Conservation (phyloP, 768 basidiomycete genomes). For the Podaxis sp. region DNA sequence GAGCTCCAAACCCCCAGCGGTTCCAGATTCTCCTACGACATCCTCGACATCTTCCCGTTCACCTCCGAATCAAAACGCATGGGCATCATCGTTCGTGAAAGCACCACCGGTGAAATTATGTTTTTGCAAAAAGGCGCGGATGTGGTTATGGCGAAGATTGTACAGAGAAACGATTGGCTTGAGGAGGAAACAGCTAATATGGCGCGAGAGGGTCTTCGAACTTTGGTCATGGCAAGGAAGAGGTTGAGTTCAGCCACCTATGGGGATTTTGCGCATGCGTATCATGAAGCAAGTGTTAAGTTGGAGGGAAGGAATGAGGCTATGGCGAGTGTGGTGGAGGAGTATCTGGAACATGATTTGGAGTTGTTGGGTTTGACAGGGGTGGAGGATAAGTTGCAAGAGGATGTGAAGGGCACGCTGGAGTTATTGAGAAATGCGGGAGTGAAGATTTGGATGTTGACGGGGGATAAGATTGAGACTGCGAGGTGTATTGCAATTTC, state of each 20-base stretch:
- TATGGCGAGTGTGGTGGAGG: slow-evolving; percentile 67
- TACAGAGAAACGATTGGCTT: slow-evolving; percentile 96
- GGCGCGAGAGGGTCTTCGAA: slow-evolving; percentile 94
- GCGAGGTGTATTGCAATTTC: slow-evolving; percentile 98
- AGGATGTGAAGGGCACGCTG: slow-evolving; percentile 91
- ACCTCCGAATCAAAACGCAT: slow-evolving; percentile 98
- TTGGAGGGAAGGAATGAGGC: slow-evolving; percentile 80
- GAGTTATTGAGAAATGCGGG: slow-evolving; percentile 94
- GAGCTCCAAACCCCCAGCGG: slow-evolving; percentile 74
- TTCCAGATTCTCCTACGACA: slow-evolving; percentile 63
- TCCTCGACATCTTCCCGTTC: slow-evolving; percentile 96
- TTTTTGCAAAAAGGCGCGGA: slow-evolving; percentile 98
- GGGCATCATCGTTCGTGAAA: slow-evolving; percentile 93
- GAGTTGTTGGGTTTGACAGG: slow-evolving; percentile 93
- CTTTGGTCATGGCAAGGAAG: slow-evolving; percentile 89
- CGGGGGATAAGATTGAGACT: slow-evolving; percentile 98
- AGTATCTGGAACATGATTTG: slow-evolving; percentile 81
- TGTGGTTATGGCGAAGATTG: slow-evolving; percentile 95
- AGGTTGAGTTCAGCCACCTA: slow-evolving; percentile 66
- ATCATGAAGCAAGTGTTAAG: slow-evolving; percentile 76
- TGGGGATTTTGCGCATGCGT: slow-evolving; percentile 61
- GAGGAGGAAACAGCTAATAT: slow-evolving; percentile 99
- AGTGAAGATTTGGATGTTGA: slow-evolving; percentile 99
- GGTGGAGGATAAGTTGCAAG: slow-evolving; percentile 98
- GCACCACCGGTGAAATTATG: slow-evolving; percentile 66